Evolutionary conservation across 208 protist species (phyloP).

Genomic region (Leptomonas pyrrhocoris): DNA sequence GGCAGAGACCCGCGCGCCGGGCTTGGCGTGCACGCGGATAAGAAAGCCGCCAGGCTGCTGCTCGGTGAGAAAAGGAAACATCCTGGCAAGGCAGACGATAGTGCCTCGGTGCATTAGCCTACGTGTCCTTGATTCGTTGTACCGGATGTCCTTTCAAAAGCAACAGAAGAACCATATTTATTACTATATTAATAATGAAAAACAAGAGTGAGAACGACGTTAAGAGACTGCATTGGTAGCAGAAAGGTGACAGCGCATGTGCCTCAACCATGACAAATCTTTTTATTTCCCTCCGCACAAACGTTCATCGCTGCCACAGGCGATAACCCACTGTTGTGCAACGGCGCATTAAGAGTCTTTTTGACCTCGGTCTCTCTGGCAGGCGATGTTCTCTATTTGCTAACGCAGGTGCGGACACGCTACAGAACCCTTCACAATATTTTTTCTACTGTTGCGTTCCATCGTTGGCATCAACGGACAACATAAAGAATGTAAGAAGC

Average conservation of each 20-base stretch:
- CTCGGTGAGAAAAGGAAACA: constrained; percentile 61
- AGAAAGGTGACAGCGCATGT: not conserved
- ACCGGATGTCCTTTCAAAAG: too few species aligned
- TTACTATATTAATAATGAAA: too few species aligned
- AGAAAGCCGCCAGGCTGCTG: constrained; percentile 48
- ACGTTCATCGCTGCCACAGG: too few species aligned
- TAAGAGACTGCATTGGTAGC: not conserved
- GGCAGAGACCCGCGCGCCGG: constrained; percentile 56
- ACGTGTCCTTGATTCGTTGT: not conserved
- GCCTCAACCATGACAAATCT: too few species aligned
- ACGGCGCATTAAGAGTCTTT: too few species aligned
- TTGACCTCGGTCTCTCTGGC: too few species aligned
- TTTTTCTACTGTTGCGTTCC: not conserved
- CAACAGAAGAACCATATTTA: too few species aligned
- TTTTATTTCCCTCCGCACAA: too few species aligned
- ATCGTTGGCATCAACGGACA: not conserved
- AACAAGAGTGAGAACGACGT: not conserved
- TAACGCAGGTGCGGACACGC: too few species aligned
- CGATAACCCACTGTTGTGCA: too few species aligned
- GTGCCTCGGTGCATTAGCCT: constrained; percentile 5
- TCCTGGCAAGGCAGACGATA: constrained; percentile 20
- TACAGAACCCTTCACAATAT: not conserved
- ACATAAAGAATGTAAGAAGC: not conserved
- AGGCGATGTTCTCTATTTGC: too few species aligned
- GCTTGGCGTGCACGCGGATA: constrained; percentile 73